A percentile compares a stretch with the other conserved stretches of the same genome.
These are phyloP conservation scores for Penicillium taxi DNA, from an alignment of 495 filamentous ascomycete species.

Conservation along the genomic window DNA sequence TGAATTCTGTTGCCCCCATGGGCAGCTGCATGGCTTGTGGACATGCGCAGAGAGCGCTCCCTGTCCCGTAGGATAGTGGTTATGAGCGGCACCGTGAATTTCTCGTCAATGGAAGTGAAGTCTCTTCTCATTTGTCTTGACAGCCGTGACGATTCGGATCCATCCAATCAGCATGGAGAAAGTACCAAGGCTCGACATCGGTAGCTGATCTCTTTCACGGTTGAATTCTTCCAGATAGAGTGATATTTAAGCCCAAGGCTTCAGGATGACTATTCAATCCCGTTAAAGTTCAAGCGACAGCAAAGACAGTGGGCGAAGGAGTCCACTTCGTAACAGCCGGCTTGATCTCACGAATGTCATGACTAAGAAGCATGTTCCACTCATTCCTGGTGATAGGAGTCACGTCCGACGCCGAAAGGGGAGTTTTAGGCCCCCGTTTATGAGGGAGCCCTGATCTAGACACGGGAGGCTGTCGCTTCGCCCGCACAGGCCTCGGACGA, in stretches of 20 bases:
- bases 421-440: constrained; percentile 37
- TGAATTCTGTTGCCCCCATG: too few species aligned
- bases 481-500: constrained; percentile 17
- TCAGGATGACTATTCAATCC: background rate
- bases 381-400: constrained; percentile 42
- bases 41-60: too few species aligned
- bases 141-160: too few species aligned
- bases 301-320: constrained; percentile 32
- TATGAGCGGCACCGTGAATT: too few species aligned
- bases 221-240: too few species aligned
- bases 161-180: too few species aligned
- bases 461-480: constrained; percentile 11
- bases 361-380: constrained; percentile 37
- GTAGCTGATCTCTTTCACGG: too few species aligned
- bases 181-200: too few species aligned
- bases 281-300: constrained; percentile 25
- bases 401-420: constrained; percentile 38
- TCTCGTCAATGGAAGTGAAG: too few species aligned
- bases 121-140: too few species aligned
- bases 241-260: background rate
- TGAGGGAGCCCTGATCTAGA: constrained; percentile 12
- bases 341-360: constrained; percentile 25
- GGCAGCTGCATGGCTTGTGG: too few species aligned
- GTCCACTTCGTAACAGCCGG: constrained; percentile 39
- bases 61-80: too few species aligned